Evolutionary conservation across 371 early-diverging fungal species (phyloP), one percentile per base, ranked within the genome.

Genomic region (Rhizopus sp.): DNA sequence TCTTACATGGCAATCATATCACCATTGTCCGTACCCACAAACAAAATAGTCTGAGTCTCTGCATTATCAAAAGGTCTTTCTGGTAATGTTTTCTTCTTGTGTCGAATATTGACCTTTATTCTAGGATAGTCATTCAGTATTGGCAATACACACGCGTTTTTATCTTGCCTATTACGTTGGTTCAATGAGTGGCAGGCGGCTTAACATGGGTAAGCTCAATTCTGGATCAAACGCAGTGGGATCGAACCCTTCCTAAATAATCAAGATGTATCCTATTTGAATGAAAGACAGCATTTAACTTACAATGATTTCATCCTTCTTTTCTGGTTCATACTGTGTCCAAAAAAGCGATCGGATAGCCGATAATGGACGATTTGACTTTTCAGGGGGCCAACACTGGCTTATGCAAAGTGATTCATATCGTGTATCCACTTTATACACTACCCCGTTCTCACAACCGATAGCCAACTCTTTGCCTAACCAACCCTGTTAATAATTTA

Each of bases 401-500:
- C 35, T 38, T 40, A 54, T 41, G 16, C n/a, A 40, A 0, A 61
- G 60, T n/a, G 49, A 17, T 29, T 53, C 52, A 12, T 53, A 42
- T 12, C 33, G 29, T 8, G 57, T 57, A 33, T 62, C 52, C 5
- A 66, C 55, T 55, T 50, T 58, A 47, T 62, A 55, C 1, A 66
- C 58, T 4, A 10, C 42, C n/a, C 66, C 66, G 32, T 58, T 39
- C 7, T 54, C 48, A 47, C 55, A 66, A 1, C 66, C 66, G 16
- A 55, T 13, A 9, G 62, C 62, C 23, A 66, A 58, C 31, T 58
- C 62, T 16, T 66, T 66, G 32, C 66, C 66, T 64, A 46, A 42
- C 12, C 12, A 17, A 48, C 13, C 13, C 12, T 6, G 29, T 46
- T 29, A 46, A 29, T 23, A 6, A 8, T 46, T 23, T 31, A 12